Base-by-base conservation (phyloP, 2,329 filamentous ascomycete genomes). In the Xylariaceae sp. region DNA sequence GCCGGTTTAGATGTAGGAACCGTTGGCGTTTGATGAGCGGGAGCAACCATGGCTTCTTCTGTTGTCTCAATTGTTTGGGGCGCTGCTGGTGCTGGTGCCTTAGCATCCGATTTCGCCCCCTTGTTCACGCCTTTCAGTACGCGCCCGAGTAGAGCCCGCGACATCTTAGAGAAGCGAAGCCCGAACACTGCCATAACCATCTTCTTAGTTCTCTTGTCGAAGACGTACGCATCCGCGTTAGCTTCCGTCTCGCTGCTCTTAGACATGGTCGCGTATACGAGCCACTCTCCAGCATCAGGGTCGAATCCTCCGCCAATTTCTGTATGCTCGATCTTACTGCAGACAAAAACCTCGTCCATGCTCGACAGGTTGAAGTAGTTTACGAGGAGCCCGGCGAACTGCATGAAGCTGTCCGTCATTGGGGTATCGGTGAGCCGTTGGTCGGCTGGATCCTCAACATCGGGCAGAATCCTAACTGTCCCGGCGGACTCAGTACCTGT, bases 341-440 rank as follows among this genome's bases (percentile, higher is more conserved):
- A 61, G 8, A 60, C 48, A n/a, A 55, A 42, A 1, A 59, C 53
- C 10, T 62, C 59, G 2, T 56, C 51, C 0, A 45, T 22, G 35
- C 35, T 50, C 3, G 47, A 44, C n/a, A 58, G 37, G 41, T 49
- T 45, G 35, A 55, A 53, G 20, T 52, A 57, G n/a, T 55, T 56
- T 6, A 45, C 43, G 5, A 54, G 16, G 16, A 56, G 49, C 6
- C 50, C 51, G 7, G 50, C 48, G 32, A 60, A 48, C 27, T 56
- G 54, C 52, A 53, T 51, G 17, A 55, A 53, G 41, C 50, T 51
- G 23, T 56, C 52, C 2, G 42, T 47, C 42, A 52, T 52, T 7
- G 52, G 52, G 6, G 52, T 51, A 22, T 56, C 48, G 37, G 29
- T 40, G 14, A 56, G 47, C 4, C 53, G 49, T 34, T 47, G 39